Conservation (phyloP, 2,329 filamentous ascomycete genomes). For the Cladophialophora yegresii region DNA sequence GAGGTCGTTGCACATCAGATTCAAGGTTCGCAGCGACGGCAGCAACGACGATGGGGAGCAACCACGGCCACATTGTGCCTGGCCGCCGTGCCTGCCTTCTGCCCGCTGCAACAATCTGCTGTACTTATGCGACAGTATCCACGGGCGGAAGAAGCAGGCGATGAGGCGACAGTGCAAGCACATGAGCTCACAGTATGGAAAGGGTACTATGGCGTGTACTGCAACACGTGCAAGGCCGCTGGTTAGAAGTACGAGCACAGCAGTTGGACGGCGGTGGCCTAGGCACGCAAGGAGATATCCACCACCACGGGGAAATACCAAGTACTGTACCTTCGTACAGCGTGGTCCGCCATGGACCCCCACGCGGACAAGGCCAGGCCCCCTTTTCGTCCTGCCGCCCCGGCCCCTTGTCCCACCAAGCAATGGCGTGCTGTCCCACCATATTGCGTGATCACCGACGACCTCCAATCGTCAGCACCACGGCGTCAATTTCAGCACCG, state of each 20-base stretch:
- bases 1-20: constrained; percentile 4
- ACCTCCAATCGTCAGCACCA: not conserved
- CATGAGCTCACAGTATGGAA: too few species aligned
- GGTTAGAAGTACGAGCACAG: too few species aligned
- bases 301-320: not conserved
- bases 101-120: not conserved
- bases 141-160: not conserved
- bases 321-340: not conserved
- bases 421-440: constrained; percentile 14
- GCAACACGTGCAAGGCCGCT: too few species aligned
- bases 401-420: not conserved
- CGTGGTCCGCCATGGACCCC: not conserved
- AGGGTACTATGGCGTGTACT: too few species aligned
- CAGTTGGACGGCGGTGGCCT: too few species aligned
- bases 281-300: too few species aligned
- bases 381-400: not conserved
- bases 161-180: too few species aligned
- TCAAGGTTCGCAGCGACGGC: not conserved
- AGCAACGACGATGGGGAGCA: not conserved
- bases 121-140: not conserved
- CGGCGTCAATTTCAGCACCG: not conserved
- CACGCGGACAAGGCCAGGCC: constrained; percentile 1
- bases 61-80: constrained; percentile 5
- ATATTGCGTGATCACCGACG: constrained; percentile 14
- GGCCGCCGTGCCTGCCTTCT: not conserved